phyloP scores from a whole-genome alignment of 176 grass and related monocot genomes.

The Cymbopogon citratus region DNA sequence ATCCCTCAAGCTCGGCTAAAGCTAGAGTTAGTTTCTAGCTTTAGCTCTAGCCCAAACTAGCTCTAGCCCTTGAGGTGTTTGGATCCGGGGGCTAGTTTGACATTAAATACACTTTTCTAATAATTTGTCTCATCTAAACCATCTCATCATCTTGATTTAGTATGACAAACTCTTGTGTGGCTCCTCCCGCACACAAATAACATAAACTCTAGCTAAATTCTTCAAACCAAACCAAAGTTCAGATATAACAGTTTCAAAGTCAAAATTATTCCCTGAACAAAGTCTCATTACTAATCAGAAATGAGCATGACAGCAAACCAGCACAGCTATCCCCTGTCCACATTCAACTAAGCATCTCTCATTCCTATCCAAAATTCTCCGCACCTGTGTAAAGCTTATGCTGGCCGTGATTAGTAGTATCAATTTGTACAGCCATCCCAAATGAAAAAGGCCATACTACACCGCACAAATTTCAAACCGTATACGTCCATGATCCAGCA shows the following conservation, averaged over 20 bases:
- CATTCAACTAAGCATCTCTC: background rate
- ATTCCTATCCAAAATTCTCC: background rate
- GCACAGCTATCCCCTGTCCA: background rate
- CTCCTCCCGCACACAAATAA: too few species aligned
- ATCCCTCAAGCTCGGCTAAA: too few species aligned
- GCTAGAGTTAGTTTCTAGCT: too few species aligned
- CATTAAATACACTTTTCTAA: too few species aligned
- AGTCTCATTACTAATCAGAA: background rate
- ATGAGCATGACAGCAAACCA: background rate
- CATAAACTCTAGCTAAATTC: background rate
- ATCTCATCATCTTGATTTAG: too few species aligned
- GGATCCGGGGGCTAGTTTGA: too few species aligned
- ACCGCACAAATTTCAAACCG: background rate
- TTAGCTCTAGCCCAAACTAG: too few species aligned
- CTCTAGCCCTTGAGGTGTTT: too few species aligned
- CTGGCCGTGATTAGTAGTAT: background rate
- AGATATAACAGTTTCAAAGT: background rate
- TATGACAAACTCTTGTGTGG: too few species aligned
- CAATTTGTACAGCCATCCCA: background rate
- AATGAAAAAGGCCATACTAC: background rate
- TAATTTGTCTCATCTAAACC: too few species aligned
- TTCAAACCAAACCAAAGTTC: background rate
- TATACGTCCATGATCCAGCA: background rate
- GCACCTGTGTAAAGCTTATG: background rate
- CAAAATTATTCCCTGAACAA: background rate